These are phyloP conservation scores for Massariosphaeria phaeospora DNA, from an alignment of 495 filamentous ascomycete genomes.

Conservation along the genomic window DNA sequence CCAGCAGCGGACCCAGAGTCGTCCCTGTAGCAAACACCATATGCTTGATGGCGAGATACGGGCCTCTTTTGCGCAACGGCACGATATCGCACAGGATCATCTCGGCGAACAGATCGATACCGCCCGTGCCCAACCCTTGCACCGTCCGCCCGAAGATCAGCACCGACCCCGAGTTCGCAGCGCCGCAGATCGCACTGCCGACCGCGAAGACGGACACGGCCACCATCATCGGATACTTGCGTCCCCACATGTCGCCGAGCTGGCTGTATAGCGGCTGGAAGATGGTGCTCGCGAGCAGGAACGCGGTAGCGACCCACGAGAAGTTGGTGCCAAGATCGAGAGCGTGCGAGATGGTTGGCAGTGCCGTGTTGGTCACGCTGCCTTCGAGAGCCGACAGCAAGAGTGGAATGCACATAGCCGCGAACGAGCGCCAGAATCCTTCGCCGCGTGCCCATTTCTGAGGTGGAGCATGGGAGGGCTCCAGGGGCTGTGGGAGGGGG, in stretches of 20 bases:
- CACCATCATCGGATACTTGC: conserved; percentile 21
- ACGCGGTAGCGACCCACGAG: conserved; percentile 1
- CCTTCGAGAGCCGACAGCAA: conserved; percentile 26
- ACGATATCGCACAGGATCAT: conserved; percentile 23
- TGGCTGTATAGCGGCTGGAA: conserved; percentile 24
- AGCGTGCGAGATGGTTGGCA: conserved; percentile 21
- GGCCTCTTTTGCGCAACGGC: conserved; percentile 16
- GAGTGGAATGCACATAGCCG: conserved; percentile 19
- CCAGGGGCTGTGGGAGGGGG: too few relatives aligned
- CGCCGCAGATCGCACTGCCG: conserved; percentile 21
- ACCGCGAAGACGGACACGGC: conserved; percentile 12
- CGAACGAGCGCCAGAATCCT: conserved; percentile 24
- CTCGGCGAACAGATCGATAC: conserved; percentile 24
- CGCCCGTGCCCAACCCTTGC: conserved; percentile 24
- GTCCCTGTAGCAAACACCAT: conserved; percentile 15
- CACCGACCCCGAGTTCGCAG: conserved; percentile 5
- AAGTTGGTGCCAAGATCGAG: conserved; percentile 15
- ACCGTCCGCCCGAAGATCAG: conserved; percentile 17
- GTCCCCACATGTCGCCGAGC: conserved; percentile 20
- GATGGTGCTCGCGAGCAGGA: conserved; percentile 18
- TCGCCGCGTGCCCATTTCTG: conserved; percentile 16
- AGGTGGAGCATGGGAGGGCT: conserved; percentile 15
- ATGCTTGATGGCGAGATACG: conserved; percentile 20
- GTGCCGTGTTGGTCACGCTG: conserved; percentile 22
- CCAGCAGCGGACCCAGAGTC: conserved; percentile 18